phyloP scores from a whole-genome alignment of 2,329 filamentous ascomycete species.

The Akanthomyces dipterigenus region DNA sequence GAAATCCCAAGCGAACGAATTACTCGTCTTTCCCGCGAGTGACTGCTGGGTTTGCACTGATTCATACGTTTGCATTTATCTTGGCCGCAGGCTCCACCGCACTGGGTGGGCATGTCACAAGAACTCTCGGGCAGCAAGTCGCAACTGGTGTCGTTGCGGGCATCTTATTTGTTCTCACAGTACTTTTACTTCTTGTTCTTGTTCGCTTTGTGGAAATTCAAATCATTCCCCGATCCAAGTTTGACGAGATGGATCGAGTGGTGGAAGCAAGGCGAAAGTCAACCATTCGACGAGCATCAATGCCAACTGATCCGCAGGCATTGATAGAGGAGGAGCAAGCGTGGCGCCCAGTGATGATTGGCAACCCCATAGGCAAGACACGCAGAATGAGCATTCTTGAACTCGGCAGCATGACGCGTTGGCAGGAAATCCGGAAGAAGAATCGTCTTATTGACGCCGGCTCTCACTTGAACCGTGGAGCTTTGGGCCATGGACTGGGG shows the following conservation, averaged over 20 bases:
- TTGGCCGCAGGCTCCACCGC: conserved; percentile 63
- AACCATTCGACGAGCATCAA: conserved; percentile 36
- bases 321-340: conserved; percentile 46
- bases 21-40: conserved; percentile 73
- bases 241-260: conserved; percentile 47
- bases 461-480: conserved; percentile 29
- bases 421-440: conserved; percentile 62
- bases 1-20: conserved; percentile 48
- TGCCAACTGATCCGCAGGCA: conserved; percentile 31
- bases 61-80: conserved; percentile 63
- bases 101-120: conserved; percentile 60
- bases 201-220: conserved; percentile 59
- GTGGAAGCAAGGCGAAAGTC: conserved; percentile 44
- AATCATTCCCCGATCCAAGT: conserved; percentile 59
- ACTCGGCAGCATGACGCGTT: conserved; percentile 59
- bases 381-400: conserved; percentile 67
- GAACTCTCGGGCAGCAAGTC: conserved; percentile 58
- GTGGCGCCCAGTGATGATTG: conserved; percentile 65
- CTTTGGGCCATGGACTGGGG: conserved; percentile 28
- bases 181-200: conserved; percentile 55
- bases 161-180: conserved; percentile 57
- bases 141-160: conserved; percentile 63
- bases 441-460: conserved; percentile 49
- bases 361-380: conserved; percentile 62
- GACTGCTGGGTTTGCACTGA: conserved; percentile 61